Base-by-base conservation (phyloP, 1,139 yeast genomes). In the Saccharomyces hybrid region DNA sequence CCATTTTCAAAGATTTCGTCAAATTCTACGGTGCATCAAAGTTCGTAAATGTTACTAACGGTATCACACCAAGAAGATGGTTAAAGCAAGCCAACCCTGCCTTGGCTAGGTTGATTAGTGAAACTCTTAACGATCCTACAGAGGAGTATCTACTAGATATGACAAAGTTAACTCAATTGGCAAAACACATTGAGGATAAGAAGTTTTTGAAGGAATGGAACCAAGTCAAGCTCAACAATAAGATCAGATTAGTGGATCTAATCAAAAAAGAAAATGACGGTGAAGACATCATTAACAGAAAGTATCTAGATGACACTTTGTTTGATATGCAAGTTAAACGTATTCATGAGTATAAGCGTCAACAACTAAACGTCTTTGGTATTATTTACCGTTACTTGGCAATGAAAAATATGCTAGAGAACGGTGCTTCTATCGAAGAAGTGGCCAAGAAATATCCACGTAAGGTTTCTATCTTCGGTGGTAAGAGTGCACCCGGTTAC, bases 51-150 rank as follows among this genome's bases (percentile, higher is more conserved):
- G 97, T 90, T 57, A 90, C 98, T 53, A 91, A 91, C 71, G 97
- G 97, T 74, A 83, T 90, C 66, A 91, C 97, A 4, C 97, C 97
- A 63, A 83, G 98, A 77, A 84, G 97, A 75, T 90, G 98, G 98
- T 79, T 90, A 70, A 84, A 84, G 70, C 97, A 90, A 74, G 96
- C 97, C 51, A 91, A 90, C 71, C 97, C 97, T 16, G 77, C 77
- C 62, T 77, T 90, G 66, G 81, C 95, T 27, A 76, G 74, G 23
- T 78, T 91, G 61, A 91, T 90, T 67, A 78, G 88, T 49, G 79
- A 83, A 54, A 83, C 83, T 63, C 77, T 90, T 56, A 55, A 64
- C 26, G 71, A 68, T 54, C 84, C 91, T 48, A 82, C 84, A 59
- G 86, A 85, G 67, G 81, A 79, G 41, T 90, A 77, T 70, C 76